A percentile compares a stretch with the other conserved stretches of the same genome.
Conservation (phyloP, 305 asterid genomes). For the Nicotiana rustica region DNA sequence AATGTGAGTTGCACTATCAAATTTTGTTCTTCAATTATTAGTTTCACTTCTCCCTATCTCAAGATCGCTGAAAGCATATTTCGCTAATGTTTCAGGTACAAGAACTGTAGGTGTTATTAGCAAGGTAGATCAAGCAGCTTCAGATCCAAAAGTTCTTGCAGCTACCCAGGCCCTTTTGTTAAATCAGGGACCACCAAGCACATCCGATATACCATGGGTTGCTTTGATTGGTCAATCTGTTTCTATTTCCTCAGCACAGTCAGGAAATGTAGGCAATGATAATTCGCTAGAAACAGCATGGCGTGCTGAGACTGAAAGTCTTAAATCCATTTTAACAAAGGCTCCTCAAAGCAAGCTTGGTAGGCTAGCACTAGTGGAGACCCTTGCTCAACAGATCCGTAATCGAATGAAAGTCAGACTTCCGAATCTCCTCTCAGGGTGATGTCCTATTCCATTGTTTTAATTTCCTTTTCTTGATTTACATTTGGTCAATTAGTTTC, state of each 20-base stretch:
- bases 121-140: constrained; percentile 96
- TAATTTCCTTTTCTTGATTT: neutral
- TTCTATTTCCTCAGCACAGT: constrained; percentile 86
- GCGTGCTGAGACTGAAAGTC: constrained; percentile 49
- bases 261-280: constrained; percentile 62
- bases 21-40: constrained; percentile 37
- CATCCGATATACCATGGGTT: constrained; percentile 97
- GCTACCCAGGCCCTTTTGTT: constrained; percentile 95
- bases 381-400: constrained; percentile 91
- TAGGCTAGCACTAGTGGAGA: constrained; percentile 68
- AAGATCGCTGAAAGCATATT: constrained; percentile 11
- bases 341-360: constrained; percentile 46
- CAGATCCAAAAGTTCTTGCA: constrained; percentile 92
- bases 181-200: constrained; percentile 96
- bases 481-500: neutral
- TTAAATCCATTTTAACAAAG: constrained; percentile 44
- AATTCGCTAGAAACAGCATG: constrained; percentile 47
- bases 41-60: constrained; percentile 34
- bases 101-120: constrained; percentile 98
- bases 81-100: constrained; percentile 59
- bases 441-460: constrained; percentile 33
- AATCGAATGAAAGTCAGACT: constrained; percentile 89
- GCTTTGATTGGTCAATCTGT: constrained; percentile 66
- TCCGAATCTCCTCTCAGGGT: constrained; percentile 97
- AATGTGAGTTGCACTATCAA: constrained; percentile 62